These are phyloP conservation scores for Schizothecium vesticola DNA, from an alignment of 495 filamentous ascomycete species.

Conservation along the genomic window DNA sequence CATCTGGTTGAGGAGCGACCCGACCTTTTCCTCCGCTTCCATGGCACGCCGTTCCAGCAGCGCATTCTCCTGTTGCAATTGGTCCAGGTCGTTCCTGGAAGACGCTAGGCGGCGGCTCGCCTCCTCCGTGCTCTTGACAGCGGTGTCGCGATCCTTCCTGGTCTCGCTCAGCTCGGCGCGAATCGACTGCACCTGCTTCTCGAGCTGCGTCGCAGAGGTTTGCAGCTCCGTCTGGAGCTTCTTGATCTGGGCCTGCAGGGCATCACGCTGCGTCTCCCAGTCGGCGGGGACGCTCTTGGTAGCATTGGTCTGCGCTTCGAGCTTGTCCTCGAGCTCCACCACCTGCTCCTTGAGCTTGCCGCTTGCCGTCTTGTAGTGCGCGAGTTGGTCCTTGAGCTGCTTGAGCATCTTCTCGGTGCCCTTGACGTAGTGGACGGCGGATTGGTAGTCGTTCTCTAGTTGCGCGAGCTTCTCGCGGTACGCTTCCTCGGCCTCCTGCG, in stretches of 20 bases:
- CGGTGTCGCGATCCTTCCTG: conserved; percentile 62
- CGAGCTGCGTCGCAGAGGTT: conserved; percentile 58
- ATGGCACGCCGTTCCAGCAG: conserved; percentile 73
- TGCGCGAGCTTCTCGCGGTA: conserved; percentile 90
- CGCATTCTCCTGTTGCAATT: conserved; percentile 74
- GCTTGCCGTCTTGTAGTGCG: conserved; percentile 82
- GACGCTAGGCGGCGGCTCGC: conserved; percentile 53
- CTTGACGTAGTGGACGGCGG: conserved; percentile 99
- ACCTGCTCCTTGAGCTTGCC: conserved; percentile 75
- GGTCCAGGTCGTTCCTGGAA: conserved; percentile 65
- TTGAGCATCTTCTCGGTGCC: conserved; percentile 98
- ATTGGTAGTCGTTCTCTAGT: conserved; percentile 94
- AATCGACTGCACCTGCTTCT: conserved; percentile 62
- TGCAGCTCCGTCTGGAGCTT: conserved; percentile 64
- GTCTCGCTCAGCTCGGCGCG: conserved; percentile 59
- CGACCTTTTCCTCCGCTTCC: conserved; percentile 90
- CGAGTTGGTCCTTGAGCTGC: conserved; percentile 94
- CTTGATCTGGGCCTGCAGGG: conserved; percentile 66
- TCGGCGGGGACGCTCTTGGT: conserved; percentile 41
- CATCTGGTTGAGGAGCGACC: conserved; percentile 87
- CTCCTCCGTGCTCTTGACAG: conserved; percentile 51
- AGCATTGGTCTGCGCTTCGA: conserved; percentile 33
- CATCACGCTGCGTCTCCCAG: conserved; percentile 75
- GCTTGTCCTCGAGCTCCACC: conserved; percentile 51
- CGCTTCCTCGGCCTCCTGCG: conserved; percentile 74